Evolutionary conservation across 2,329 filamentous ascomycete genomes (phyloP).

Genomic region (Colletotrichum sp.): DNA sequence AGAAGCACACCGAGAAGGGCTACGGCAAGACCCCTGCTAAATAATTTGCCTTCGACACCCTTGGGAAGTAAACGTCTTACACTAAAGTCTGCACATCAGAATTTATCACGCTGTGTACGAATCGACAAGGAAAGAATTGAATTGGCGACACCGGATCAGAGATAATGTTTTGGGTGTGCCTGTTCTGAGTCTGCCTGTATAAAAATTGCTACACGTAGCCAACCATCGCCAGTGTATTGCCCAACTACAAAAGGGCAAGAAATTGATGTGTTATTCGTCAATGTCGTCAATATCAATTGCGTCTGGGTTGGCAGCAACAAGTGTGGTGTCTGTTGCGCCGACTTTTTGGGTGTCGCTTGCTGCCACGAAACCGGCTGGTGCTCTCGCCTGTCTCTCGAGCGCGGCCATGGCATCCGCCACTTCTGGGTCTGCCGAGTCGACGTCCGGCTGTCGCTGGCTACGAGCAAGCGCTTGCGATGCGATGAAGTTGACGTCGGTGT

Average conservation of each 20-base stretch:
- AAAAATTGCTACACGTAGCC: slow-evolving; percentile 1
- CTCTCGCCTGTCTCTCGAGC: slow-evolving; percentile 85
- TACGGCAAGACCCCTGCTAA: slow-evolving; percentile 37
- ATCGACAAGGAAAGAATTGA: not conserved
- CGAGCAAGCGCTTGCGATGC: slow-evolving; percentile 92
- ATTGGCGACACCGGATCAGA: not conserved
- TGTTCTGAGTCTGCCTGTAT: slow-evolving; percentile 4
- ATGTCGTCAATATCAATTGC: slow-evolving; percentile 81
- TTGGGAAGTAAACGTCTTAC: not conserved
- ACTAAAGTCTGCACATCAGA: not conserved
- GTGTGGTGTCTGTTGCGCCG: slow-evolving; percentile 49
- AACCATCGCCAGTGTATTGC: not conserved
- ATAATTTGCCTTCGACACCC: not conserved
- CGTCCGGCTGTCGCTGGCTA: slow-evolving; percentile 65
- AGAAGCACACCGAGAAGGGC: slow-evolving; percentile 61
- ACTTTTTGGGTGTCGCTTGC: slow-evolving; percentile 74
- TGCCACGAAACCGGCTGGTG: slow-evolving; percentile 89
- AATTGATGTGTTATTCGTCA: slow-evolving; percentile 57
- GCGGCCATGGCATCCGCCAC: slow-evolving; percentile 85
- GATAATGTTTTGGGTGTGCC: not conserved
- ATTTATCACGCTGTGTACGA: not conserved
- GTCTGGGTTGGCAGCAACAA: slow-evolving; percentile 75
- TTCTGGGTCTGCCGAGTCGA: slow-evolving; percentile 44
- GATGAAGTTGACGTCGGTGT: slow-evolving; percentile 98
- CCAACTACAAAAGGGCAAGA: not conserved